phyloP scores from a whole-genome alignment of 192 early-diverging fungal species.

The Glomus cerebriforme region DNA sequence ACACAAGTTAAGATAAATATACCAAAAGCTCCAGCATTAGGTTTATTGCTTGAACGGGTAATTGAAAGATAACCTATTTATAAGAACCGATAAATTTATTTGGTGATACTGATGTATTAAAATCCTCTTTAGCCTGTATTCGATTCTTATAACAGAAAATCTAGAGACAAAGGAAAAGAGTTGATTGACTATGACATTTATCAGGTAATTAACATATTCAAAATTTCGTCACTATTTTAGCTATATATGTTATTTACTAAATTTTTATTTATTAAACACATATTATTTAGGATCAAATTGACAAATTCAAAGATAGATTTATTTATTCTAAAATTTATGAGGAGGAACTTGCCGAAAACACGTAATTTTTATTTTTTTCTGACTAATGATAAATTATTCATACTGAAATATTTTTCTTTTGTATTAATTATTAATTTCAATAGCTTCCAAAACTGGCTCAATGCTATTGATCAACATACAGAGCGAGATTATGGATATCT shows the following conservation, averaged over 20 bases:
- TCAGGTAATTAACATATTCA: slow-evolving; percentile 34
- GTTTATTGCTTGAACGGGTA: slow-evolving; percentile 83
- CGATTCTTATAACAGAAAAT: slow-evolving; percentile 64
- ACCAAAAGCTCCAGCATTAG: slow-evolving; percentile 93
- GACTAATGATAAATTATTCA: not conserved
- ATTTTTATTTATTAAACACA: not conserved
- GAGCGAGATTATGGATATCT: slow-evolving; percentile 63
- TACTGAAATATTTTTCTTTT: not conserved
- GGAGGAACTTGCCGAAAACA: slow-evolving; percentile 67
- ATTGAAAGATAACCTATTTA: not conserved
- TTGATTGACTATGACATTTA: slow-evolving; percentile 62
- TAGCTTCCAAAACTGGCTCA: slow-evolving; percentile 66
- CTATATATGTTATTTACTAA: slow-evolving; percentile 12
- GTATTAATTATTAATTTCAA: not conserved
- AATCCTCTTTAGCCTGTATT: slow-evolving; percentile 54
- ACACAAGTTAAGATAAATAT: slow-evolving; percentile 79
- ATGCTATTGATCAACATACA: slow-evolving; percentile 57
- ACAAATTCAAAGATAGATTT: slow-evolving; percentile 83
- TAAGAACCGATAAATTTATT: not conserved
- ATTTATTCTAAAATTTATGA: slow-evolving; percentile 82
- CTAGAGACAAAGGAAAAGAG: slow-evolving; percentile 35
- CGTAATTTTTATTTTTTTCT: slow-evolving; percentile 47
- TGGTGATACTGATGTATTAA: not conserved
- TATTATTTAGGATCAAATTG: slow-evolving; percentile 63
- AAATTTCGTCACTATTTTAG: not conserved